These are phyloP conservation scores for Gossypium gossypioides DNA, from an alignment of 441 rosid genomes.

Conservation along the genomic window DNA sequence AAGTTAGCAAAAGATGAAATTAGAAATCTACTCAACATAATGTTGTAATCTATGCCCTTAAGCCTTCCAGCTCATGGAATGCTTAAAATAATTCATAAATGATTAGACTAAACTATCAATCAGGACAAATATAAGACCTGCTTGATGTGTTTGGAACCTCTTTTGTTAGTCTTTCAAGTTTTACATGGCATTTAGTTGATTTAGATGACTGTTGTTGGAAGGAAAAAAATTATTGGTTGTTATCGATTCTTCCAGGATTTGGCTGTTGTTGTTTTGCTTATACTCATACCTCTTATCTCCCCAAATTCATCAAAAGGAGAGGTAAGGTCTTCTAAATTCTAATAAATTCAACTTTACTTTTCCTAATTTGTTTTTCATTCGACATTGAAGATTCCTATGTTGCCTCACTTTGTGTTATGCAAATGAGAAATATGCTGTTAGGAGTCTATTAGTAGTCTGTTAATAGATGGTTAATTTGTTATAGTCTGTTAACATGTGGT, in stretches of 20 bases:
- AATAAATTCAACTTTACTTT: slow-evolving; percentile 12
- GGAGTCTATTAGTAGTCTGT: too few species aligned
- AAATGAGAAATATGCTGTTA: too few species aligned
- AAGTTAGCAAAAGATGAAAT: slow-evolving; percentile 8
- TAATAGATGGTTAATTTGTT: too few species aligned
- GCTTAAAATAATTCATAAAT: neutral
- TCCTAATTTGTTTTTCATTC: slow-evolving; percentile 10
- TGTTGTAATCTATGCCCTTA: slow-evolving; percentile 13
- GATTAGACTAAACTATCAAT: neutral
- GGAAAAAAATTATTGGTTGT: slow-evolving; percentile 6
- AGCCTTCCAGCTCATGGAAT: neutral
- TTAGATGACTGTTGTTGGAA: slow-evolving; percentile 7
- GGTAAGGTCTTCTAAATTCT: slow-evolving; percentile 40
- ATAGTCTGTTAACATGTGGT: too few species aligned
- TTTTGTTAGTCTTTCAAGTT: neutral
- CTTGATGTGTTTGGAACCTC: neutral
- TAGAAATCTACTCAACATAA: neutral
- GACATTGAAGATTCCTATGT: slow-evolving; percentile 1
- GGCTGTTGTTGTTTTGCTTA: slow-evolving; percentile 77
- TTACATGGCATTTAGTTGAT: slow-evolving; percentile 10
- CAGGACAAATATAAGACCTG: neutral
- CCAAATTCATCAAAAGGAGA: slow-evolving; percentile 98
- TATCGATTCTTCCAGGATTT: slow-evolving; percentile 54
- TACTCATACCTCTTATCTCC: slow-evolving; percentile 53
- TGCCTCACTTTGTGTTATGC: neutral